phyloP scores from a whole-genome alignment of 768 basidiomycete species.

The Leccinum subtestaceum region DNA sequence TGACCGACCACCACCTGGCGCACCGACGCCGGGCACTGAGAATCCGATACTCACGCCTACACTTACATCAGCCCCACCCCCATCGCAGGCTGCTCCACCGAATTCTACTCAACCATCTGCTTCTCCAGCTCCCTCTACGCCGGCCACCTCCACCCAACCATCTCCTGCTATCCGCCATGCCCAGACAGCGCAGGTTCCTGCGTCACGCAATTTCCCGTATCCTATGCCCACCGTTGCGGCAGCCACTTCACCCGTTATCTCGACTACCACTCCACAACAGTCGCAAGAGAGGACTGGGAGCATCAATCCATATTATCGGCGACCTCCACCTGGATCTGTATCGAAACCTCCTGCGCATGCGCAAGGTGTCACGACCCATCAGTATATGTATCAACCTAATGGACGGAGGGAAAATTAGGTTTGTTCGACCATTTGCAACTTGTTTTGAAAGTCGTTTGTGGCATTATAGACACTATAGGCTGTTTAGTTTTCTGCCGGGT shows the following conservation, averaged over 20 bases:
- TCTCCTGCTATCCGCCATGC: slow-evolving; percentile 35
- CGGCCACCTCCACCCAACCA: slow-evolving; percentile 32
- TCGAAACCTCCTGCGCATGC: slow-evolving; percentile 25
- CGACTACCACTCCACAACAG: slow-evolving; percentile 40
- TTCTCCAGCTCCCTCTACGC: slow-evolving; percentile 28
- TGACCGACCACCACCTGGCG: slow-evolving; percentile 22
- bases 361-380: slow-evolving; percentile 33
- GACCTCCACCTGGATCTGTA: slow-evolving; percentile 32
- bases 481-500: slow-evolving; percentile 5
- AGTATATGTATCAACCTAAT: slow-evolving; percentile 48
- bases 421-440: neutral
- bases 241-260: slow-evolving; percentile 55
- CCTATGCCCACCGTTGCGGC: slow-evolving; percentile 74
- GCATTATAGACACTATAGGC: slow-evolving; percentile 1
- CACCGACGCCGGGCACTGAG: slow-evolving; percentile 21
- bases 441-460: slow-evolving; percentile 10
- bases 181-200: slow-evolving; percentile 27
- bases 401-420: slow-evolving; percentile 33
- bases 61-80: slow-evolving; percentile 26
- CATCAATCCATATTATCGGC: slow-evolving; percentile 54
- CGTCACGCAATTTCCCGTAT: slow-evolving; percentile 47
- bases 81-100: slow-evolving; percentile 33
- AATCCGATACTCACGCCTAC: slow-evolving; percentile 18
- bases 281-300: slow-evolving; percentile 27
- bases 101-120: slow-evolving; percentile 18